phyloP scores from a whole-genome alignment of 257 asterid species.

The Solanum neorickii region DNA sequence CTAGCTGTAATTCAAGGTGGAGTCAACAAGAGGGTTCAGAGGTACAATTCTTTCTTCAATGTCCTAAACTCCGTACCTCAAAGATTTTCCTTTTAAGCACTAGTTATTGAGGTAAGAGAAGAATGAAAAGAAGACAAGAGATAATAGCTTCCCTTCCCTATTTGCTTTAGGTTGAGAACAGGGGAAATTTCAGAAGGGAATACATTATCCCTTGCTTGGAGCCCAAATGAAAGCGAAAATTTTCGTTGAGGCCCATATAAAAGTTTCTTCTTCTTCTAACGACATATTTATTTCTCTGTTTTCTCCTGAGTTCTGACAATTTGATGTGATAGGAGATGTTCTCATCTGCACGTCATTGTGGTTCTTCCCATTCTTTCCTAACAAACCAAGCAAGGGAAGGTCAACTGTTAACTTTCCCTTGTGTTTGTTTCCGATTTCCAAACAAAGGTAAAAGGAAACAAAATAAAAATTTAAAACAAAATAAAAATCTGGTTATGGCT shows the following conservation, averaged over 20 bases:
- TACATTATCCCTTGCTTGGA: background rate
- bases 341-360: background rate
- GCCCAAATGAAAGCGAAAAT: background rate
- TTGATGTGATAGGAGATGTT: background rate
- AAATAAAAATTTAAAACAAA: background rate
- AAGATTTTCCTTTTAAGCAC: background rate
- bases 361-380: background rate
- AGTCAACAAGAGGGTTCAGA: conserved; percentile 91
- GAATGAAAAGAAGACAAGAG: background rate
- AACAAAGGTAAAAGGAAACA: background rate
- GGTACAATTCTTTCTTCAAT: conserved; percentile 23
- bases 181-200: background rate
- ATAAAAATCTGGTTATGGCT: background rate
- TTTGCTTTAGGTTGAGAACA: background rate
- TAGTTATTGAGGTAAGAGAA: background rate
- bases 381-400: background rate
- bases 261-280: background rate
- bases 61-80: background rate
- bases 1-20: conserved; percentile 85
- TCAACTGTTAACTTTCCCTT: background rate
- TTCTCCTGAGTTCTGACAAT: background rate
- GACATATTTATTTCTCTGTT: background rate
- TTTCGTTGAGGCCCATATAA: background rate
- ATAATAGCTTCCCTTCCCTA: background rate
- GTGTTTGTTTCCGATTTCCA: background rate